Percentiles rank a stretch among this genome's conserved stretches.
These are phyloP conservation scores for Phytophthora hibernalis DNA, from an alignment of 352 stramenopile species.

Conservation along the genomic window DNA sequence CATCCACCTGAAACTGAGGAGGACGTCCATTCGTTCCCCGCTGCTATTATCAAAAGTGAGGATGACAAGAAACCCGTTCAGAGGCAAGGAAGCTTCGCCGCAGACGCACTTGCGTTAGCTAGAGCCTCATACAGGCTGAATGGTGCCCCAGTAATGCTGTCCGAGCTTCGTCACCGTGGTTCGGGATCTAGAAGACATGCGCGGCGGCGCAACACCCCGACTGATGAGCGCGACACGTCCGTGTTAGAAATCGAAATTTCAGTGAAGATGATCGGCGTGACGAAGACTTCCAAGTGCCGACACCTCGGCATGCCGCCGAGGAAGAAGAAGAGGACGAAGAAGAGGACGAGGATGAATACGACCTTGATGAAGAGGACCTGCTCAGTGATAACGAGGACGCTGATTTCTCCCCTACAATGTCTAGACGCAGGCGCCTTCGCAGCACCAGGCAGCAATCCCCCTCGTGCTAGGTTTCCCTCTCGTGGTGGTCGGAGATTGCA, in stretches of 20 bases:
- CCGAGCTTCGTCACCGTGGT: conserved; percentile 63
- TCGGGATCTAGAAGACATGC: conserved; percentile 31
- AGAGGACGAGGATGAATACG: conserved; percentile 58
- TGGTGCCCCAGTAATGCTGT: conserved; percentile 70
- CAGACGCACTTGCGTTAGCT: conserved; percentile 35
- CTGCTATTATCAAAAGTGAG: conserved; percentile 43
- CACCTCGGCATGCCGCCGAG: conserved; percentile 52
- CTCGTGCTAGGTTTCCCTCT: conserved; percentile 36
- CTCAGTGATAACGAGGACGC: conserved; percentile 58
- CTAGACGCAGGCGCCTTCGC: conserved; percentile 46
- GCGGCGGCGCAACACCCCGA: conserved; percentile 45
- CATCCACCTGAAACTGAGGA: conserved; percentile 53
- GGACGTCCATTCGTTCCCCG: conserved; percentile 60
- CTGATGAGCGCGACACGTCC: conserved; percentile 85
- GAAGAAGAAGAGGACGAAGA: conserved; percentile 68
- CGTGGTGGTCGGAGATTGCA: conserved; percentile 51
- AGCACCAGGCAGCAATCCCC: conserved; percentile 34
- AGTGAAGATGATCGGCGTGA: conserved; percentile 89
- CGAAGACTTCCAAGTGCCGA: conserved; percentile 84
- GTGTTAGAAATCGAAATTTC: conserved; percentile 87
- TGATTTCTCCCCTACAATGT: conserved; percentile 47
- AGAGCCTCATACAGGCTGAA: conserved; percentile 74
- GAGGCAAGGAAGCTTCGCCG: conserved; percentile 15
- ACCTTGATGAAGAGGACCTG: conserved; percentile 61
- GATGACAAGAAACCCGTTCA: conserved; percentile 6